phyloP scores from a whole-genome alignment of 768 basidiomycete species.

The Rhizopogon vinicolor region DNA sequence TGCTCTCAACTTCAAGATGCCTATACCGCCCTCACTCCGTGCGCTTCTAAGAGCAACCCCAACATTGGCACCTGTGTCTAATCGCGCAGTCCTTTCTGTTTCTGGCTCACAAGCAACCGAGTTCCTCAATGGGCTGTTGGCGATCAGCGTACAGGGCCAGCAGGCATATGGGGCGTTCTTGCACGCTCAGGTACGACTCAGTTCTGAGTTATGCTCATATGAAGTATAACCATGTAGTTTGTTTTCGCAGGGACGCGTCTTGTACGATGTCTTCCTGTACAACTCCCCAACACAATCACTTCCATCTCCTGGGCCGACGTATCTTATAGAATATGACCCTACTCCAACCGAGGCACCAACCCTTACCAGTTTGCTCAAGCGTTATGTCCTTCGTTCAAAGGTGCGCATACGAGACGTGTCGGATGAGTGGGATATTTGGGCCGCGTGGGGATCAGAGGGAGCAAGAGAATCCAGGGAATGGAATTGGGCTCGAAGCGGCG shows the following conservation, averaged over 20 bases:
- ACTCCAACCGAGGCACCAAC: constrained; percentile 54
- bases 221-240: constrained; percentile 3
- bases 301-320: constrained; percentile 41
- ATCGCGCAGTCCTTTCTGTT: constrained; percentile 68
- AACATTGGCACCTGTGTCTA: constrained; percentile 55
- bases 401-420: constrained; percentile 80
- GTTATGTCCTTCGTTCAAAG: constrained; percentile 84
- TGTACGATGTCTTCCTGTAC: constrained; percentile 88
- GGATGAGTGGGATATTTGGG: constrained; percentile 76
- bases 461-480: constrained; percentile 39
- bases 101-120: constrained; percentile 75
- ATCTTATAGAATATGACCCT: constrained; percentile 70
- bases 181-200: constrained; percentile 64
- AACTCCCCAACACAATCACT: constrained; percentile 36
- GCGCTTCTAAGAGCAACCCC: constrained; percentile 44
- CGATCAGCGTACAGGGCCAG: constrained; percentile 41
- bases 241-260: constrained; percentile 67
- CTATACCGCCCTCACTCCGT: constrained; percentile 36
- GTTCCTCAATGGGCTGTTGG: constrained; percentile 78
- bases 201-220: constrained; percentile 3
- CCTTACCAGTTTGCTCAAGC: constrained; percentile 70
- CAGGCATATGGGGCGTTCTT: constrained; percentile 72
- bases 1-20: constrained; percentile 13
- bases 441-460: constrained; percentile 64
- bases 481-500: constrained; percentile 64